Conservation (phyloP, 345 rosid genomes). For the Moringa oleifera region DNA sequence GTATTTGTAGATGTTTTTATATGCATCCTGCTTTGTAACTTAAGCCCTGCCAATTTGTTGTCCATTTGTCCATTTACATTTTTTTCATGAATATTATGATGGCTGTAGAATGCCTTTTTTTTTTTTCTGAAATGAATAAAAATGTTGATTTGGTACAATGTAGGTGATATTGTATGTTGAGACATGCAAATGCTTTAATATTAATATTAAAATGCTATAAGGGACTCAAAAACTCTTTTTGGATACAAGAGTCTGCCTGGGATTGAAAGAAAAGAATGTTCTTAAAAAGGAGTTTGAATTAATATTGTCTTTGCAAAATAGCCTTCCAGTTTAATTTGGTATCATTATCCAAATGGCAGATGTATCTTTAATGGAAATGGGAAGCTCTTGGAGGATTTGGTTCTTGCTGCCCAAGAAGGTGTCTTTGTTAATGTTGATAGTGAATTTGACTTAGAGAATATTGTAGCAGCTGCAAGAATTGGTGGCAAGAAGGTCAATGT, state of each 20-base stretch:
- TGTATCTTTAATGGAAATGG: constrained; percentile 97
- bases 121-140: not conserved
- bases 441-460: constrained; percentile 89
- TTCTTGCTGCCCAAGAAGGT: constrained; percentile 86
- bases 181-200: not conserved
- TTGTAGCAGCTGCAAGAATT: constrained; percentile 76
- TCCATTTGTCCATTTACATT: no score
- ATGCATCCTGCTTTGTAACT: no score
- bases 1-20: no score
- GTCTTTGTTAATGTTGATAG: constrained; percentile 96
- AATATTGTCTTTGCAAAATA: not conserved
- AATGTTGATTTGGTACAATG: no score
- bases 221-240: not conserved
- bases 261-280: not conserved
- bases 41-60: no score
- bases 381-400: constrained; percentile 86
- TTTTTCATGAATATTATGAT: no score
- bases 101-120: no score
- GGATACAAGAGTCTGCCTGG: not conserved
- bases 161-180: no score
- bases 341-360: constrained; percentile 31
- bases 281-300: not conserved
- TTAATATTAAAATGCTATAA: no score
- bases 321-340: not conserved
- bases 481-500: constrained; percentile 90